Percentiles rank a stretch among this genome's conserved stretches.
phyloP scores from a whole-genome alignment of 2,329 filamentous ascomycete genomes.

The Pleoardoris graminearum region DNA sequence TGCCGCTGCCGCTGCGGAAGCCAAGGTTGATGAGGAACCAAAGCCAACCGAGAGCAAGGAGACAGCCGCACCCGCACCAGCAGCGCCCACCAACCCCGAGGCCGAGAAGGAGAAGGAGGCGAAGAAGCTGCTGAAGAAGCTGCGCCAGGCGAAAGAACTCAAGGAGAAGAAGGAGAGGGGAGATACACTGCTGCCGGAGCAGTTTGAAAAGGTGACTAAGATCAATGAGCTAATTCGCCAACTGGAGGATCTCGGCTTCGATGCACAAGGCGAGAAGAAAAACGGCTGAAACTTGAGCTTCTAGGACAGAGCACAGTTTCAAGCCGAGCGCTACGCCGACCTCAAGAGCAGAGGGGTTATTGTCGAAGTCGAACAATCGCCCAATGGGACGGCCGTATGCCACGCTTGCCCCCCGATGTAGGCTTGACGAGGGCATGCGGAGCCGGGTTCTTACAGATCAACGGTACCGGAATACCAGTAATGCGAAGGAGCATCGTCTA shows the following conservation, averaged over 20 bases:
- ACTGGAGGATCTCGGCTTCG: slow-evolving; percentile 81
- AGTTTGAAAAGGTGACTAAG: slow-evolving; percentile 96
- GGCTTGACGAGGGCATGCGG: background rate
- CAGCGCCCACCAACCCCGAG: slow-evolving; percentile 61
- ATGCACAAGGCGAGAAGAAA: slow-evolving; percentile 72
- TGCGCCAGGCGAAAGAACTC: slow-evolving; percentile 89
- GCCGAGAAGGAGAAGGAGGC: slow-evolving; percentile 90
- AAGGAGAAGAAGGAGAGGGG: slow-evolving; percentile 90
- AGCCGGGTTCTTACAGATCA: too few relatives aligned
- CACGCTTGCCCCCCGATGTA: slow-evolving; percentile 10
- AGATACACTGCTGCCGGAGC: slow-evolving; percentile 82
- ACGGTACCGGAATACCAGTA: too few relatives aligned
- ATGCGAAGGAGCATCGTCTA: too few relatives aligned
- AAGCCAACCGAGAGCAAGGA: slow-evolving; percentile 24
- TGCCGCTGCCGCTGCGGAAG: slow-evolving; percentile 43
- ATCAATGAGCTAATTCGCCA: slow-evolving; percentile 93
- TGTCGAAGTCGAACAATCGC: slow-evolving; percentile 1
- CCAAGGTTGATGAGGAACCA: slow-evolving; percentile 26
- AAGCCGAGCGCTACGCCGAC: slow-evolving; percentile 14
- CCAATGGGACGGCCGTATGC: background rate
- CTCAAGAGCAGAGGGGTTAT: slow-evolving; percentile 11
- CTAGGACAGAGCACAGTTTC: slow-evolving; percentile 17
- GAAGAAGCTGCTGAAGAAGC: slow-evolving; percentile 87
- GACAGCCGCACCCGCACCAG: slow-evolving; percentile 22
- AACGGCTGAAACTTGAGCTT: slow-evolving; percentile 47